Evolutionary conservation across 2,329 filamentous ascomycete species (phyloP).

Genomic region (Dothidotthia symphoricarpi): DNA sequence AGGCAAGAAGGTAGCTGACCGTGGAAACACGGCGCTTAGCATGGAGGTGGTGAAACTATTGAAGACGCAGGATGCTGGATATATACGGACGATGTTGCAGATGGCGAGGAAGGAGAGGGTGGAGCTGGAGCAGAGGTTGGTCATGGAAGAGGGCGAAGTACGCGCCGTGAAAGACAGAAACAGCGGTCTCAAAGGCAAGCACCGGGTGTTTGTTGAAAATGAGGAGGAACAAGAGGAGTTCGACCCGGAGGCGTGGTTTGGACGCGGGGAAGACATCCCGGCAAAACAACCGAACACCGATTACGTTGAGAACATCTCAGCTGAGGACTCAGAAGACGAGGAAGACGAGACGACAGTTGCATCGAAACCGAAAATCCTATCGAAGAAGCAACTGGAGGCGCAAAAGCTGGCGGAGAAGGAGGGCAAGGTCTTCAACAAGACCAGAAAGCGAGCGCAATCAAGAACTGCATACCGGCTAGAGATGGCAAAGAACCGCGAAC

Average conservation of each 20-base stretch:
- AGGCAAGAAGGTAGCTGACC: constrained; percentile 43
- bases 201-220: constrained; percentile 44
- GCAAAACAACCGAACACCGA: constrained; percentile 8
- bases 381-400: constrained; percentile 35
- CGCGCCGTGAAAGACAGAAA: constrained; percentile 40
- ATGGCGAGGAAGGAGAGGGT: constrained; percentile 55
- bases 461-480: constrained; percentile 51
- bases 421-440: constrained; percentile 39
- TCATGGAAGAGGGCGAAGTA: constrained; percentile 40
- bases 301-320: constrained; percentile 28
- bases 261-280: constrained; percentile 28
- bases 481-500: constrained; percentile 54
- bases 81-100: constrained; percentile 59
- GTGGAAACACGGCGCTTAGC: constrained; percentile 50
- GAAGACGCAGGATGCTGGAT: constrained; percentile 65
- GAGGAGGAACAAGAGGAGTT: constrained; percentile 45
- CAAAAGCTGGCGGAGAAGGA: constrained; percentile 30
- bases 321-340: constrained; percentile 21
- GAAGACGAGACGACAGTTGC: constrained; percentile 26
- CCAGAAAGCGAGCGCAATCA: constrained; percentile 51
- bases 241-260: constrained; percentile 43
- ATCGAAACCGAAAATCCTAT: constrained; percentile 21
- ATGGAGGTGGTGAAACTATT: constrained; percentile 61
- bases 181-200: constrained; percentile 22
- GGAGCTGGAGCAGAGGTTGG: constrained; percentile 45